Percentiles rank a stretch among this genome's conserved stretches.
Conservation (phyloP, 139 green algal species). For the Asterochloris erici region DNA sequence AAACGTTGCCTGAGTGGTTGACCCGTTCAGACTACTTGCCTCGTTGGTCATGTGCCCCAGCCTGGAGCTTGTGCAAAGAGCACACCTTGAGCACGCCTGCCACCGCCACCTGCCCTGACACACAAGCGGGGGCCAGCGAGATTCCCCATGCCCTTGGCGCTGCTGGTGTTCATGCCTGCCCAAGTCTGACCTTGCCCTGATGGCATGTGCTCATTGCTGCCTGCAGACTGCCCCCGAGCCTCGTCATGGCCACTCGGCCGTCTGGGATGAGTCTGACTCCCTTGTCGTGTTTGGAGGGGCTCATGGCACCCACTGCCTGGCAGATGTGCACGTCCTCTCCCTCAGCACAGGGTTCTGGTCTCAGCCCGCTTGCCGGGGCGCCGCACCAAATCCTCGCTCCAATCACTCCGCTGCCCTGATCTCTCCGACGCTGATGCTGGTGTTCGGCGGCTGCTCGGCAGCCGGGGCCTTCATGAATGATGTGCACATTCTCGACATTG, state of each 20-base stretch:
- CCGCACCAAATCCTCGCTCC: constrained; percentile 1
- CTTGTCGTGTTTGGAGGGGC: constrained; percentile 27
- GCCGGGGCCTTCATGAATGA: constrained; percentile 30
- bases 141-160: too few species aligned
- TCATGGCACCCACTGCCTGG: not conserved
- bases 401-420: constrained; percentile 25
- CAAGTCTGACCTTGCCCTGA: too few species aligned
- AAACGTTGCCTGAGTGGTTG: too few species aligned
- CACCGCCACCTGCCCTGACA: too few species aligned
- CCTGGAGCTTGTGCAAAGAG: too few species aligned
- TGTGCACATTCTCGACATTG: constrained; percentile 12
- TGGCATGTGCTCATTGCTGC: not conserved
- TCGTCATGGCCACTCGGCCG: constrained; percentile 23
- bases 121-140: too few species aligned
- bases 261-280: constrained; percentile 21
- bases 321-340: constrained; percentile 18
- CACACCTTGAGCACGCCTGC: too few species aligned
- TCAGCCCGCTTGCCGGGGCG: not conserved
- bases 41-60: too few species aligned
- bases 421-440: constrained; percentile 21
- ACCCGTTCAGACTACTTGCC: too few species aligned
- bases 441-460: constrained; percentile 29
- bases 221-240: constrained; percentile 12
- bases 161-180: too few species aligned
- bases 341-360: constrained; percentile 23